phyloP scores from a whole-genome alignment of 2,329 filamentous ascomycete genomes.

The Aspergillus candidus region DNA sequence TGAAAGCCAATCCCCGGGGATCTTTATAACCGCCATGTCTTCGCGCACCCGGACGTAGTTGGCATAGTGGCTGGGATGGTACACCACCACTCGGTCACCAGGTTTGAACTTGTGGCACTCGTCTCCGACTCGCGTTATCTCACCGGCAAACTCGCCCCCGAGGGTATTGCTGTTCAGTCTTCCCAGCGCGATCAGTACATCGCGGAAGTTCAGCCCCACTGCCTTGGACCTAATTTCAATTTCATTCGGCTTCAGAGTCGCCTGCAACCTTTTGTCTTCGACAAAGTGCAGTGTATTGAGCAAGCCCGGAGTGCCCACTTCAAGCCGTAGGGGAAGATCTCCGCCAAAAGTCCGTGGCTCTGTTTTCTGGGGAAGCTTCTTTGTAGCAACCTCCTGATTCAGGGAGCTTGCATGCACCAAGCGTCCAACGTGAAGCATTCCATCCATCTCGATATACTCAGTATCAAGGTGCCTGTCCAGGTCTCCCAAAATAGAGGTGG shows the following conservation, averaged over 20 bases:
- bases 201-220: slow-evolving; percentile 20
- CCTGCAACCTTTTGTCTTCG: slow-evolving; percentile 4
- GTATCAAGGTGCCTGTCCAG: neutral
- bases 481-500: neutral
- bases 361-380: slow-evolving; percentile 1
- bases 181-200: slow-evolving; percentile 8
- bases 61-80: slow-evolving; percentile 20
- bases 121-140: neutral
- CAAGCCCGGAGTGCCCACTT: slow-evolving; percentile 14
- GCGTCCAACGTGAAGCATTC: slow-evolving; percentile 7
- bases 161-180: neutral
- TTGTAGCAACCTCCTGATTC: slow-evolving; percentile 1
- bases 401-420: neutral
- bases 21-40: neutral
- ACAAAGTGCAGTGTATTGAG: slow-evolving; percentile 14
- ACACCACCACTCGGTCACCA: slow-evolving; percentile 31
- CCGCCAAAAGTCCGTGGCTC: slow-evolving; percentile 1
- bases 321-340: slow-evolving; percentile 8
- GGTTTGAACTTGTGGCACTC: neutral
- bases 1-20: neutral
- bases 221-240: slow-evolving; percentile 19
- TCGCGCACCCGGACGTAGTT: slow-evolving; percentile 18
- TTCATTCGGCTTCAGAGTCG: slow-evolving; percentile 8
- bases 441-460: slow-evolving; percentile 7
- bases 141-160: neutral